Percentiles rank a stretch among this genome's conserved stretches.
Evolutionary conservation across 805 yeast species (phyloP).

Genomic region (Hanseniaspora hatyaiensis): DNA sequence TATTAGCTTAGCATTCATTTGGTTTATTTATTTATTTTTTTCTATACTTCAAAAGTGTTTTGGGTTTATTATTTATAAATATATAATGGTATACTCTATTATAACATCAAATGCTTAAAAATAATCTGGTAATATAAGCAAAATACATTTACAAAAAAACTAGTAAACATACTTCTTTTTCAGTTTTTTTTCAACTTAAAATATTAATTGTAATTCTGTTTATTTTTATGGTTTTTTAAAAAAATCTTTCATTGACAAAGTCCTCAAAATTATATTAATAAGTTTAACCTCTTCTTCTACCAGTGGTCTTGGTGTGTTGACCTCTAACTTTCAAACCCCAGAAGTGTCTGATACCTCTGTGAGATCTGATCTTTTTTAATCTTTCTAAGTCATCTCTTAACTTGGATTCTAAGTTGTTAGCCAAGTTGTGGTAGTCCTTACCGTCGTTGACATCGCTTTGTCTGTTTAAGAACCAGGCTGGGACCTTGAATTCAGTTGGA

Average conservation of each 20-base stretch:
- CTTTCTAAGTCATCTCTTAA: slow-evolving; percentile 99
- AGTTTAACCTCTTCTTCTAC: slow-evolving; percentile 60
- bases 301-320: slow-evolving; percentile 99
- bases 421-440: slow-evolving; percentile 97
- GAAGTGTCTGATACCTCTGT: slow-evolving; percentile 99
- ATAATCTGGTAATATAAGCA: slow-evolving; percentile 7
- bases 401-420: slow-evolving; percentile 97
- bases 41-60: slow-evolving; percentile 15
- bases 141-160: no score
- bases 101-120: slow-evolving; percentile 6
- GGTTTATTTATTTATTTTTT: neutral
- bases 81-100: slow-evolving; percentile 4
- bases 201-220: neutral
- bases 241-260: neutral
- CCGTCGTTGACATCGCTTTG: slow-evolving; percentile 97
- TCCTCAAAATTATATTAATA: neutral
- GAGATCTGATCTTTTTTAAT: slow-evolving; percentile 99
- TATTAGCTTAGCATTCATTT: no score
- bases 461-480: slow-evolving; percentile 99
- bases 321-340: slow-evolving; percentile 99
- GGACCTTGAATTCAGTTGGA: slow-evolving; percentile 98
- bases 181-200: neutral
- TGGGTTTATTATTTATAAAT: slow-evolving; percentile 13
- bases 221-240: neutral
- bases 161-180: no score